Conservation (phyloP, 163 green algal species). For the Chloromonas sp. region DNA sequence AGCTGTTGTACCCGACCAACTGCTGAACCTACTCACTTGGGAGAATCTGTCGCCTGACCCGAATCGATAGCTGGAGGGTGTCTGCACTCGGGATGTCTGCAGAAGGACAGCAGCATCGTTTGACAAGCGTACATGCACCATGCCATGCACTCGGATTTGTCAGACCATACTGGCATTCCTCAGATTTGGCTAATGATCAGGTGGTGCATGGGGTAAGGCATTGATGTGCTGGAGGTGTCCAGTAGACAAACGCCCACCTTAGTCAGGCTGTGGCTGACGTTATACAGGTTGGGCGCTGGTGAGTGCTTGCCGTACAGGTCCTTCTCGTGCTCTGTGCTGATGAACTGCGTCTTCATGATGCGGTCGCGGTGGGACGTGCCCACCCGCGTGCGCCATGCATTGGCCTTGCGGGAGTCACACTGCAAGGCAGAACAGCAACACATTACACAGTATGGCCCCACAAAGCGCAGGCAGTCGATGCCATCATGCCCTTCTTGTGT, state of each 20-base stretch:
- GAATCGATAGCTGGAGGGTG: slow-evolving; percentile 18
- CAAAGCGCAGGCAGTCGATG: no score
- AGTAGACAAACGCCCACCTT: background rate
- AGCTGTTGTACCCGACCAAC: no score
- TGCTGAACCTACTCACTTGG: slow-evolving; percentile 11
- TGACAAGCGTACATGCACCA: no score
- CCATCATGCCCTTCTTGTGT: no score
- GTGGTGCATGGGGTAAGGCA: no score
- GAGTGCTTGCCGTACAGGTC: slow-evolving; percentile 36
- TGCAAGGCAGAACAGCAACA: background rate
- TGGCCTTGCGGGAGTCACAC: slow-evolving; percentile 25
- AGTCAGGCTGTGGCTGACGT: slow-evolving; percentile 3
- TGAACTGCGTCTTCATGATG: slow-evolving; percentile 20
- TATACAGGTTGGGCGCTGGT: slow-evolving; percentile 33
- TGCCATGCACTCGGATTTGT: no score
- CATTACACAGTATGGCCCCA: no score
- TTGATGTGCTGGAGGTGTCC: no score
- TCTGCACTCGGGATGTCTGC: slow-evolving; percentile 8
- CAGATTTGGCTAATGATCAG: no score
- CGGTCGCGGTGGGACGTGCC: slow-evolving; percentile 26
- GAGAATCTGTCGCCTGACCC: slow-evolving; percentile 36
- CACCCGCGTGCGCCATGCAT: slow-evolving; percentile 10
- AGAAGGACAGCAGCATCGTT: background rate
- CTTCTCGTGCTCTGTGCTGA: slow-evolving; percentile 27
- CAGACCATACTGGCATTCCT: no score